A percentile compares a stretch with the other conserved stretches of the same genome.
These are phyloP conservation scores for Epichloe festucae DNA, from an alignment of 2,329 filamentous ascomycete species.

Conservation along the genomic window DNA sequence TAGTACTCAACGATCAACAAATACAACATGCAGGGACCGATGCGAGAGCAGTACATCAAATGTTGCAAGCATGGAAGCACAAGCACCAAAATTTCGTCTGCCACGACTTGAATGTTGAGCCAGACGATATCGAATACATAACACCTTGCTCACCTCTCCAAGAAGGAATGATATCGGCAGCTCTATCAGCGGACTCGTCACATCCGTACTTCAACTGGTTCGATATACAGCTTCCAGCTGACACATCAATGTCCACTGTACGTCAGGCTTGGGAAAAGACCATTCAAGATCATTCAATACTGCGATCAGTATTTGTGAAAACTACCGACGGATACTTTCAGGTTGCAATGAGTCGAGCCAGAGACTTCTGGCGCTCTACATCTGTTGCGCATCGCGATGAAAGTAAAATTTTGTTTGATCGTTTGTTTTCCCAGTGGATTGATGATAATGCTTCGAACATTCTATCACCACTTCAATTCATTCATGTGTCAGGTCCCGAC, in stretches of 20 bases:
- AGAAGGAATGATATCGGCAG: constrained; percentile 69
- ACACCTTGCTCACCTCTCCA: constrained; percentile 77
- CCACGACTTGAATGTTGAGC: constrained; percentile 34
- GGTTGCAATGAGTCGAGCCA: constrained; percentile 39
- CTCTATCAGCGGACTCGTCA: constrained; percentile 37
- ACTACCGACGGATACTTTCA: constrained; percentile 70
- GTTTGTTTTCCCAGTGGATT: constrained; percentile 38
- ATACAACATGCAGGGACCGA: constrained; percentile 6
- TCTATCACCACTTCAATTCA: constrained; percentile 37
- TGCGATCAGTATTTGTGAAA: constrained; percentile 60
- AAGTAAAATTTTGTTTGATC: constrained; percentile 20
- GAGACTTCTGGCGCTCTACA: constrained; percentile 31
- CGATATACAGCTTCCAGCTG: constrained; percentile 36
- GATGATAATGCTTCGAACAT: constrained; percentile 35
- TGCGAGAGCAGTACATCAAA: constrained; percentile 41
- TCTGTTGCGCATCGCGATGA: constrained; percentile 14
- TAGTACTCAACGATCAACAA: constrained; percentile 14
- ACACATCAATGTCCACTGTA: constrained; percentile 35
- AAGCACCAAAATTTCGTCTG: constrained; percentile 41
- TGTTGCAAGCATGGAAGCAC: constrained; percentile 51
- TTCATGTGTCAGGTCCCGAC: constrained; percentile 21
- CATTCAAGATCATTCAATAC: constrained; percentile 41
- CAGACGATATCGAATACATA: constrained; percentile 53
- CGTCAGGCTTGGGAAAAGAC: constrained; percentile 43
- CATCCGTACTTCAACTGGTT: constrained; percentile 71